Conservation (phyloP, 1,284 basidiomycete genomes). For the Cryptococcus sp. region DNA sequence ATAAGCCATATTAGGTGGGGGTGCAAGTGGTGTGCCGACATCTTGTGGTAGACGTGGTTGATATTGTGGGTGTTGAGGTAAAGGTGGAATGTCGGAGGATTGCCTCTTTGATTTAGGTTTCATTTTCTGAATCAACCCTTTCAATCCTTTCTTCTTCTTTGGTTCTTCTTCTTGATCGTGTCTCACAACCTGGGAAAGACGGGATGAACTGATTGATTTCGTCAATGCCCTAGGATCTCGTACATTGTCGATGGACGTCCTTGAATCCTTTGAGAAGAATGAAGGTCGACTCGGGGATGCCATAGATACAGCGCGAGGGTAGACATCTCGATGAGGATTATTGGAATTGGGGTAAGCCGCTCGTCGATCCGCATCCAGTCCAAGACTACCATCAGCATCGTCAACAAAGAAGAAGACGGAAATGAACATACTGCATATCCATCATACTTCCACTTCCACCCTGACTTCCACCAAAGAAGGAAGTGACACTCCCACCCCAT, state of each 20-base stretch:
- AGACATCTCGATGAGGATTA: conserved; percentile 17
- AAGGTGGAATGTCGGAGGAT: not conserved
- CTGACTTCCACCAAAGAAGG: conserved; percentile 78
- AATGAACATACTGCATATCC: conserved; percentile 89
- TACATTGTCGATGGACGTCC: conserved; percentile 21
- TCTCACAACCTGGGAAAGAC: conserved; percentile 31
- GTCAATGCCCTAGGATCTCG: conserved; percentile 1
- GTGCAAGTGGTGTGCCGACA: conserved; percentile 59
- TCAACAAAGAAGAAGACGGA: not conserved
- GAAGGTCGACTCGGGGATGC: conserved; percentile 40
- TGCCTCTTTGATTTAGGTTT: conserved; percentile 20
- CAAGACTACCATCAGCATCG: conserved; percentile 30
- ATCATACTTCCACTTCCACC: conserved; percentile 77
- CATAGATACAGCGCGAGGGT: conserved; percentile 38
- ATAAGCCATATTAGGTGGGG: conserved; percentile 78
- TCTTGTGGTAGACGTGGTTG: conserved; percentile 39
- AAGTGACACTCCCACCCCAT: conserved; percentile 63
- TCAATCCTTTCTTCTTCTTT: conserved; percentile 69
- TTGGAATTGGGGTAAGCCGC: conserved; percentile 12
- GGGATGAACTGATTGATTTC: conserved; percentile 25
- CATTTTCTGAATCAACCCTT: conserved; percentile 76
- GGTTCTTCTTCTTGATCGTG: conserved; percentile 40
- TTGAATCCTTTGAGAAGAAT: conserved; percentile 34
- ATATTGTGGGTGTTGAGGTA: not conserved
- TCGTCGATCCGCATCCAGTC: conserved; percentile 44